Evolutionary conservation across 2,329 filamentous ascomycete species (phyloP).

Genomic region (Dendryphion nanum): DNA sequence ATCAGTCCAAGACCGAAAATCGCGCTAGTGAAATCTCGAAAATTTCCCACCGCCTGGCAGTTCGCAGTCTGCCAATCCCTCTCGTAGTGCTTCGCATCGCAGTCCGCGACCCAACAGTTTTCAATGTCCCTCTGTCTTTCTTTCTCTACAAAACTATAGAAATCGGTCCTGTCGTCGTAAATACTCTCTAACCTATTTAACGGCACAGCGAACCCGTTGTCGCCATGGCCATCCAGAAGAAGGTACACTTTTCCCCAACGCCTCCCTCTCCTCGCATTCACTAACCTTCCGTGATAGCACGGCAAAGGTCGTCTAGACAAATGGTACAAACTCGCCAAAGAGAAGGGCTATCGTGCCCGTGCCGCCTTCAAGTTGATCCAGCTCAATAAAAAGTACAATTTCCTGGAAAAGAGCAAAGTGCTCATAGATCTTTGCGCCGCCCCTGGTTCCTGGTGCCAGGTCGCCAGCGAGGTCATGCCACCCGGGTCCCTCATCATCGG

Average conservation of each 20-base stretch:
- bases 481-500: constrained; percentile 85
- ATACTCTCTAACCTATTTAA: no score
- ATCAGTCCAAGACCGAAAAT: no score
- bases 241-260: constrained; percentile 51
- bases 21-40: constrained; percentile 8
- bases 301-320: constrained; percentile 98
- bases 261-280: not conserved
- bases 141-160: no score
- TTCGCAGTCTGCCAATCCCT: no score
- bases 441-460: constrained; percentile 58
- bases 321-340: constrained; percentile 98
- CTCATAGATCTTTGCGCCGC: constrained; percentile 96
- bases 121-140: no score
- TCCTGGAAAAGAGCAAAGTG: constrained; percentile 94
- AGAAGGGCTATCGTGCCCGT: constrained; percentile 94
- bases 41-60: constrained; percentile 8
- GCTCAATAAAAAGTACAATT: constrained; percentile 98
- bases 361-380: constrained; percentile 96
- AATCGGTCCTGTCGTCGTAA: no score
- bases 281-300: constrained; percentile 55
- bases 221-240: constrained; percentile 94
- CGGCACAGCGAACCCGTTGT: no score
- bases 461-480: constrained; percentile 67
- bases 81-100: no score
- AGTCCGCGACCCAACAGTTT: no score